Evolutionary conservation across 164 flowering plant species (phyloP).

Genomic region (Annona cherimola): DNA sequence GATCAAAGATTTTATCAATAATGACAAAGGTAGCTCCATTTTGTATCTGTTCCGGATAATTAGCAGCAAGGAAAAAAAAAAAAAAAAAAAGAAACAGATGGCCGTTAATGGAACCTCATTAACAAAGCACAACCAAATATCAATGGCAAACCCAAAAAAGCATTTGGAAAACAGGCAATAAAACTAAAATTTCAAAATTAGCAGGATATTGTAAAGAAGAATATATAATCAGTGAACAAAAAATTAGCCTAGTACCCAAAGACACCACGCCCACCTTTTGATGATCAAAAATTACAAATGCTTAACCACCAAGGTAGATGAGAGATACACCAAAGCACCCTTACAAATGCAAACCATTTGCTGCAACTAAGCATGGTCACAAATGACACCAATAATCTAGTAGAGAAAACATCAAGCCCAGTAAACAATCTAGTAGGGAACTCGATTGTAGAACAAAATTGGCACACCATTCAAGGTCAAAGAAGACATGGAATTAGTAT

Average conservation of each 20-base stretch:
- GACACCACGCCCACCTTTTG: neutral
- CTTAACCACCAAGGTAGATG: neutral
- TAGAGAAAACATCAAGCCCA: neutral
- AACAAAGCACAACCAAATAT: neutral
- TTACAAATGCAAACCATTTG: neutral
- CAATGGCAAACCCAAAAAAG: neutral
- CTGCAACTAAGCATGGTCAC: neutral
- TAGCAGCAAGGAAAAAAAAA: neutral
- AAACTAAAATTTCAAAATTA: neutral
- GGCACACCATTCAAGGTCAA: no score
- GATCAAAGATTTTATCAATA: conserved; percentile 66
- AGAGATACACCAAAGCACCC: neutral
- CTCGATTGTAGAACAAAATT: neutral
- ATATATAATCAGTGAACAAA: neutral
- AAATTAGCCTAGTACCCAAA: neutral
- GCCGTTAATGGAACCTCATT: neutral
- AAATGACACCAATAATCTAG: neutral
- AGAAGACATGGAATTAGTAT: no score
- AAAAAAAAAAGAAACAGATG: neutral
- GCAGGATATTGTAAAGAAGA: neutral
- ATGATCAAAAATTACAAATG: neutral
- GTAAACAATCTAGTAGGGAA: neutral
- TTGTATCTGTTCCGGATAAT: conserved; percentile 45
- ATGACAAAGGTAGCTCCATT: conserved; percentile 86
- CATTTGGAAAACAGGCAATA: neutral